Base-by-base conservation (phyloP, 2,329 filamentous ascomycete genomes). In the Ophiostoma australiae region DNA sequence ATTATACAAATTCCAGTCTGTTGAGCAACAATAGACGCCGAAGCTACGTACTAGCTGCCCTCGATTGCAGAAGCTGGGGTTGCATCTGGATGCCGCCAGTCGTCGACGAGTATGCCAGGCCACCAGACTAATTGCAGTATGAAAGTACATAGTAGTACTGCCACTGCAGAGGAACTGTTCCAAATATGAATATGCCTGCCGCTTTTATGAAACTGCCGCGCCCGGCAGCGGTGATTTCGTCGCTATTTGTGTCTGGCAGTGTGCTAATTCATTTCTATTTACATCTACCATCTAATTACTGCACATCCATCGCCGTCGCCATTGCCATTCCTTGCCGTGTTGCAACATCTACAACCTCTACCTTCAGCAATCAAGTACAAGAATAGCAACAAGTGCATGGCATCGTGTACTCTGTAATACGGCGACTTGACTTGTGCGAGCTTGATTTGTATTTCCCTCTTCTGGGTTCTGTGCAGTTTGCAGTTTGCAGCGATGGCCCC, bases 351-450 rank as follows among this genome's bases (percentile, higher is more conserved):
- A 17, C 41, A 48, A 41, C 48, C 8, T 58, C 52, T 27, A 27
- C n/a, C 52, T 27, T 8, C 13, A n/a, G 11, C 52, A n/a, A 27
- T 27, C 2, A 58, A 58, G 23, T 27, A 27, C 23, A 58, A 27
- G 23, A 58, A 58, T 58, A 58, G 52, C 52, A 58, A 58, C 52
- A 58, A 10, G n/a, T 58, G 52, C 52, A 58, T 48, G 52, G 17
- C 11, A 27, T 13, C 23, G 44, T 58, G 52, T 31, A 31, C 27
- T 31, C 27, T 31, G 27, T 58, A 58, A 58, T 58, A 58, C 23
- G 13, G 52, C 10, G 44, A 20, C 17, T 48, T 27, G 52, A 58
- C 52, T 58, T 58, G 52, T 58, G 17, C 52, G 52, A 58, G 52
- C 4, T 58, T 58, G 52, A 58, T 58, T 58, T 58, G 52, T n/a